These are phyloP conservation scores for Neurospora cerealis DNA, from an alignment of 495 filamentous ascomycete species.

Conservation along the genomic window DNA sequence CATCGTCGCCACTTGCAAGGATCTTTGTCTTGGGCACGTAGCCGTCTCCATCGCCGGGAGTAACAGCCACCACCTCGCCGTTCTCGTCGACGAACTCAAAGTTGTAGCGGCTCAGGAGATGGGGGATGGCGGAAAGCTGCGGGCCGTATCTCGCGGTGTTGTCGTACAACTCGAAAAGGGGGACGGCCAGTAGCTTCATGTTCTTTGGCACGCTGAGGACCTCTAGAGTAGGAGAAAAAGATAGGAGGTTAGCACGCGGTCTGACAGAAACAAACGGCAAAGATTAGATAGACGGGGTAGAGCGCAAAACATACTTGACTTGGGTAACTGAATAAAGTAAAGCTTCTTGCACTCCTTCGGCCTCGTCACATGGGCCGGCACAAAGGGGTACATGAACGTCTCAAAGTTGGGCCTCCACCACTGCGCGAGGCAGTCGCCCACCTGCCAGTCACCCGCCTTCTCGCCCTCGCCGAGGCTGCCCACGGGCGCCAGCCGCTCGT, in stretches of 20 bases:
- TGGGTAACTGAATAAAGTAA: constrained; percentile 88
- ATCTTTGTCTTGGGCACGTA: constrained; percentile 60
- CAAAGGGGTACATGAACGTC: constrained; percentile 99
- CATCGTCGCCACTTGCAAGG: constrained; percentile 63
- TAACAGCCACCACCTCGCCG: constrained; percentile 76
- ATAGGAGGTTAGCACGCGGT: constrained; percentile 10
- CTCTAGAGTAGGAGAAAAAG: constrained; percentile 41
- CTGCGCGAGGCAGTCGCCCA: constrained; percentile 88
- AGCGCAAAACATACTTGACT: constrained; percentile 58
- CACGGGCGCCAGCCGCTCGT: constrained; percentile 85
- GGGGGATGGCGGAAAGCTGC: constrained; percentile 91
- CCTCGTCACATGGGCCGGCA: constrained; percentile 87
- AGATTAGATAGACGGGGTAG: not conserved
- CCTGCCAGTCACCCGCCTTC: constrained; percentile 85
- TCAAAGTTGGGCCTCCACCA: constrained; percentile 99
- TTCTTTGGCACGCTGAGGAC: constrained; percentile 98
- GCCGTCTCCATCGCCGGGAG: constrained; percentile 56
- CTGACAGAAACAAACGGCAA: not conserved
- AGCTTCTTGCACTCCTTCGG: constrained; percentile 99
- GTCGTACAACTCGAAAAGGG: constrained; percentile 94
- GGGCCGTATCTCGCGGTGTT: constrained; percentile 92
- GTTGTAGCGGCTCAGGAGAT: constrained; percentile 85
- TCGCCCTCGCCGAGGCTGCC: constrained; percentile 80
- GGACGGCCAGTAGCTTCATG: constrained; percentile 97
- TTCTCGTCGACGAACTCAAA: constrained; percentile 98